Percentiles rank a stretch among this genome's conserved stretches.
These are phyloP conservation scores for Gonapodya sp. DNA, from an alignment of 192 early-diverging fungal genomes.

Conservation along the genomic window DNA sequence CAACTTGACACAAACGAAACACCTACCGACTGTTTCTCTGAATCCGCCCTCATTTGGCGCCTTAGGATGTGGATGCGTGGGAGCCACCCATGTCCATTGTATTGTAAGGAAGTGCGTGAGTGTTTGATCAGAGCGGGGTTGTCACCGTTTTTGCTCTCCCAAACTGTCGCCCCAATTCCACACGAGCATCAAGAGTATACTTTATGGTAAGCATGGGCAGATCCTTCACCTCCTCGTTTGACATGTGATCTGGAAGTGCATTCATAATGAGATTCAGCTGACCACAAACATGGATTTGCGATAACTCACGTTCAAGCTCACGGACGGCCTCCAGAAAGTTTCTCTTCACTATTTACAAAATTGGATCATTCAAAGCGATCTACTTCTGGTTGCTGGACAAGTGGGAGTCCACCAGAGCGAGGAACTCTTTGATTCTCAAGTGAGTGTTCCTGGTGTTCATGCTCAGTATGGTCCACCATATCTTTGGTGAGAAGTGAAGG, in stretches of 20 bases:
- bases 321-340: neutral
- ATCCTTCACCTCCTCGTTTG: neutral
- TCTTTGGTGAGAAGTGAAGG: neutral
- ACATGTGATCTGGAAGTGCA: neutral
- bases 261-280: neutral
- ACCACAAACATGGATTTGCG: neutral
- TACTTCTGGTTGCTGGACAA: neutral
- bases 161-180: neutral
- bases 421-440: neutral
- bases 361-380: neutral
- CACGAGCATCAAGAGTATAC: neutral
- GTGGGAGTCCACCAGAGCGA: neutral
- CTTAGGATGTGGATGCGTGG: neutral
- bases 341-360: neutral
- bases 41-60: neutral
- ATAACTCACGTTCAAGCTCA: neutral
- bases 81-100: neutral
- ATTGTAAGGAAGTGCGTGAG: neutral
- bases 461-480: neutral
- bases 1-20: neutral
- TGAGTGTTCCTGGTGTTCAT: neutral
- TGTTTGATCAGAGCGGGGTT: too few relatives aligned
- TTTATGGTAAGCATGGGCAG: neutral
- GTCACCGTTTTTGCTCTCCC: neutral
- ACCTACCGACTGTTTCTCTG: neutral